Evolutionary conservation across 208 protist species (phyloP).

Genomic region (Acanthamoeba sp.): DNA sequence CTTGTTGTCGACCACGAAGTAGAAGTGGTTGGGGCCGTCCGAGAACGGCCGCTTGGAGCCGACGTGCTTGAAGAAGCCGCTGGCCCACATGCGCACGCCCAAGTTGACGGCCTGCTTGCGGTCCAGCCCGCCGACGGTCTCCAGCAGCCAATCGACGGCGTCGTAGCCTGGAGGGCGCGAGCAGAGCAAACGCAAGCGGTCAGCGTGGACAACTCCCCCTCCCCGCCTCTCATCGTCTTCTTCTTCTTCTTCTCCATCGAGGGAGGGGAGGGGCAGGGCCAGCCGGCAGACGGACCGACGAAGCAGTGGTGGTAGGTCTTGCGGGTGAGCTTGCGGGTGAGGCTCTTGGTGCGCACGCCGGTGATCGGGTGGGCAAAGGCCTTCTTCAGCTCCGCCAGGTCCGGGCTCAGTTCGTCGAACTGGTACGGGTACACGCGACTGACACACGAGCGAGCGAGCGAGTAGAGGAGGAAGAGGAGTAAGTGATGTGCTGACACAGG

Average conservation of each 20-base stretch:
- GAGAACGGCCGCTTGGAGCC: conserved; percentile 34
- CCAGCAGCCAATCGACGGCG: conserved; percentile 33
- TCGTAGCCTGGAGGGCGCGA: not conserved
- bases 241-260: no score
- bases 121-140: not conserved
- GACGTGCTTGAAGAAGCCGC: conserved; percentile 9
- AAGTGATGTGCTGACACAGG: no score
- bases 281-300: conserved; percentile 34
- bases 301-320: conserved; percentile 41
- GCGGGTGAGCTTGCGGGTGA: not conserved
- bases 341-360: conserved; percentile 13
- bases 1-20: not conserved
- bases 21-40: conserved; percentile 16
- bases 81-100: conserved; percentile 14
- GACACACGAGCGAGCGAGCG: not conserved
- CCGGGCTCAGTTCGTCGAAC: conserved; percentile 7
- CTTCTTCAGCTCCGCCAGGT: conserved; percentile 22
- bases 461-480: no score
- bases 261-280: no score
- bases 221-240: no score
- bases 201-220: no score
- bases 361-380: conserved; percentile 13
- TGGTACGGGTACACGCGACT: conserved; percentile 2
- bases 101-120: not conserved
- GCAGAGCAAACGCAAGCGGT: no score